Percentiles rank a stretch among this genome's conserved stretches.
These are phyloP conservation scores for Trametes punicea DNA, from an alignment of 768 basidiomycete species.

Conservation along the genomic window DNA sequence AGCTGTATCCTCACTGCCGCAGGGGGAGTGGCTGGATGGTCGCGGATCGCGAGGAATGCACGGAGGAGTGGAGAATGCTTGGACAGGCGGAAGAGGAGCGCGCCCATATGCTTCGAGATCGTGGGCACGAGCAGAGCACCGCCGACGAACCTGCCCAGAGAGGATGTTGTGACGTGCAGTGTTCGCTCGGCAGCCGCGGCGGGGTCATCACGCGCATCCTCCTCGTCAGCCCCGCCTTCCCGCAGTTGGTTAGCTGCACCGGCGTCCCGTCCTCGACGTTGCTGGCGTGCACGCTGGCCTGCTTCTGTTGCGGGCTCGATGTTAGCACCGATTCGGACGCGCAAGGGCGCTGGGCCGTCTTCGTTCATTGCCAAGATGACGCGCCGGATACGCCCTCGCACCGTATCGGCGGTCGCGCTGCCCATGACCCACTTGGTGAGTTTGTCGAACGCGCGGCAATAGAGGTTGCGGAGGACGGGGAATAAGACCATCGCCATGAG, in stretches of 20 bases:
- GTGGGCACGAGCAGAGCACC: constrained; percentile 68
- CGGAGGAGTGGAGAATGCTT: constrained; percentile 36
- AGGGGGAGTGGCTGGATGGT: constrained; percentile 3
- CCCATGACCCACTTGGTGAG: constrained; percentile 26
- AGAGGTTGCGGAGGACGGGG: constrained; percentile 28
- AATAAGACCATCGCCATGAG: constrained; percentile 28
- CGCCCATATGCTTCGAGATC: constrained; percentile 65
- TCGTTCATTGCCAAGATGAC: constrained; percentile 26
- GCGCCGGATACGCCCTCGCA: constrained; percentile 15
- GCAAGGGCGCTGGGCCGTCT: constrained; percentile 21
- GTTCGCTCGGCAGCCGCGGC: constrained; percentile 57
- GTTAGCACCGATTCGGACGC: constrained; percentile 24
- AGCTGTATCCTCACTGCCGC: not conserved
- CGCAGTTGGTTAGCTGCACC: too few relatives aligned
- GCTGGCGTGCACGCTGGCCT: not conserved
- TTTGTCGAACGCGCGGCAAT: constrained; percentile 21
- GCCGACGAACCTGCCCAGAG: constrained; percentile 63
- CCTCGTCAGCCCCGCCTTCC: too few relatives aligned
- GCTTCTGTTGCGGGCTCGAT: constrained; percentile 8
- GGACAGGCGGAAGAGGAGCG: constrained; percentile 53
- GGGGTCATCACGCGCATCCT: constrained; percentile 24
- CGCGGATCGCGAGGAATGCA: constrained; percentile 32
- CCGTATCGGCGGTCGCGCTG: not conserved
- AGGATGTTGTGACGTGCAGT: constrained; percentile 53
- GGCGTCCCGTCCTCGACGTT: constrained; percentile 19